Evolutionary conservation across 73 alveolate genomes (phyloP), one percentile per base, ranked within the genome.

Genomic region (Effrenium voratum): DNA sequence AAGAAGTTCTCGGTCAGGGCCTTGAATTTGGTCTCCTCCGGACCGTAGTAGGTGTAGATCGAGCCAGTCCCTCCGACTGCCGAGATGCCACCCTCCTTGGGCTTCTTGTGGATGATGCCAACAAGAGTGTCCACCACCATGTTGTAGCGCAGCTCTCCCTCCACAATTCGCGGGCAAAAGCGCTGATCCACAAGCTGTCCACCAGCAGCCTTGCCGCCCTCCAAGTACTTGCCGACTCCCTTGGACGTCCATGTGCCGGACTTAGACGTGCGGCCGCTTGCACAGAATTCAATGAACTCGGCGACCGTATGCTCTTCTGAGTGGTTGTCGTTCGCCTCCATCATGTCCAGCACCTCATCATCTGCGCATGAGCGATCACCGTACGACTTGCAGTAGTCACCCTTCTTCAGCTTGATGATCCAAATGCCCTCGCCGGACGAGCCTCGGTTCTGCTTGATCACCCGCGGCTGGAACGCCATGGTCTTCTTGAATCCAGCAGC

Each of bases 161-260:
- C 79, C 79, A n/a, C 79, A 40, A 66, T 66, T 19, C 79, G 79
- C n/a, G 79, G 79, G 44, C 36, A 66, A n/a, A 66, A 66, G 44
- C 79, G 79, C 79, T 66, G 79, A 40, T 66, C 79, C 15, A 66
- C 10, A 34, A 66, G 40, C 43, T 26, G 79, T 10, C 79, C 79
- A 32, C 30, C 79, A 34, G 36, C 79, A n/a, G n/a, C n/a, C n/a
- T n/a, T n/a, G n/a, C n/a, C n/a, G n/a, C n/a, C n/a, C n/a, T n/a
- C n/a, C 66, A 80, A 75, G 68, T 96, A 79, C 86, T 47, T 66
- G 12, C 77, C 98, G 87, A 63, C 43, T n/a, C 81, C 76, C 94
- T 75, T 90, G 68, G 77, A 90, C 93, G n/a, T 72, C 98, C 57
- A 91, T 73, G 38, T 52, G 83, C 30, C 73, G 83, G 41, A 40